A percentile compares a stretch with the other conserved stretches of the same genome.
These are phyloP conservation scores for Jackrogersella minutella DNA, from an alignment of 495 filamentous ascomycete species.

Conservation along the genomic window DNA sequence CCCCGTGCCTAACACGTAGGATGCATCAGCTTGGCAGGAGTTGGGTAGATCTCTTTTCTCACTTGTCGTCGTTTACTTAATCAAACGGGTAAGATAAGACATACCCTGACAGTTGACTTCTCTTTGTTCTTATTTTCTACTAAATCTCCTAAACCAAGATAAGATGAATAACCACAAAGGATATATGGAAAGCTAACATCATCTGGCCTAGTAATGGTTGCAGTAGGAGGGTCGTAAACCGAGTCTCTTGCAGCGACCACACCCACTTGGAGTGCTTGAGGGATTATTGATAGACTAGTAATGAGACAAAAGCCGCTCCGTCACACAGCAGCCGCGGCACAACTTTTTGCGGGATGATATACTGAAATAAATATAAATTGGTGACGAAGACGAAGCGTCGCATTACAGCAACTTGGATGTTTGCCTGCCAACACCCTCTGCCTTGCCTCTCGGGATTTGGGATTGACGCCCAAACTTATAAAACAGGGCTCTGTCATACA, in stretches of 20 bases:
- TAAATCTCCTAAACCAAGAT: neutral
- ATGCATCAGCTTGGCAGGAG: conserved; percentile 11
- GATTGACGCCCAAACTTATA: neutral
- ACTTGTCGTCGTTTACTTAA: neutral
- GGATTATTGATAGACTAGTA: conserved; percentile 44
- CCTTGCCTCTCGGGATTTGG: conserved; percentile 10
- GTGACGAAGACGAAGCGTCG: neutral
- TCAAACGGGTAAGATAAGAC: neutral
- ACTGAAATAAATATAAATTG: conserved; percentile 23
- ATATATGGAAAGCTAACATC: neutral
- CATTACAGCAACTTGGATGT: neutral
- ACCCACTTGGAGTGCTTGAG: conserved; percentile 30
- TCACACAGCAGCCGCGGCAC: conserved; percentile 19
- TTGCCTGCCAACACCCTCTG: neutral
- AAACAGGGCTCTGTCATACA: neutral
- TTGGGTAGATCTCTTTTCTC: neutral
- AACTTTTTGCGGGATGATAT: conserved; percentile 16
- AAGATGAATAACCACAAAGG: too few species aligned
- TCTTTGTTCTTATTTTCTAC: neutral
- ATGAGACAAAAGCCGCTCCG: conserved; percentile 22
- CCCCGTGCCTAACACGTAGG: conserved; percentile 12
- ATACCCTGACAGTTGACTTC: neutral
- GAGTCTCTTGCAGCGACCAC: conserved; percentile 25
- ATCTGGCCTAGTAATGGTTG: conserved; percentile 16
- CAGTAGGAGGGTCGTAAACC: conserved; percentile 25